Evolutionary conservation across 345 rosid genomes (phyloP), one percentile per base, ranked within the genome.

Genomic region (Triadica sebifera): DNA sequence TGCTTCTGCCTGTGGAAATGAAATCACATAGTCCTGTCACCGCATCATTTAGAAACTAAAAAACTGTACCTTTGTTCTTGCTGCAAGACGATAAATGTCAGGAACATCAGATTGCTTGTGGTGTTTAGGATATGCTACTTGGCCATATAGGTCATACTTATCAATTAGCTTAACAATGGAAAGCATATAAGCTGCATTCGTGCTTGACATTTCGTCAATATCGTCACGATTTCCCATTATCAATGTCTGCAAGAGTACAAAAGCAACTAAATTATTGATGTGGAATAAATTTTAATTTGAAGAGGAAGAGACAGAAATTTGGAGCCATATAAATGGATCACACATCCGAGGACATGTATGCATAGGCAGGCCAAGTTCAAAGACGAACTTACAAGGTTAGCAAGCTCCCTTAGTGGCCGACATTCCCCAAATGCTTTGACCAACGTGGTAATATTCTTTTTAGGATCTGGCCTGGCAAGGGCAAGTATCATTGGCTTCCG

Each of bases 341-440:
- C 63, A 56, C 37, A 12, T 6, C 19, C 50, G 12, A 39, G 46
- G 6, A 61, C 34, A 29, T 29, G 15, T 37, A 62, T 37, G 58
- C 15, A 47, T 43, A 4, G 58, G 15, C 20, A 41, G 22, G 16
- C 4, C 16, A 4, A 38, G 25, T 52, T 38, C 38, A 25, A 46
- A 29, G 45, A 52, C 20, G 34, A 75, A 70, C 88, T 69, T 84
- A 94, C 98, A 77, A 94, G 89, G 84, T 94, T 94, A 61, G 97
- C 97, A 79, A 94, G 93, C 75, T 94, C 98, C 82, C 92, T 87
- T 67, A 92, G 79, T 25, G 90, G 97, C 64, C 97, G 97, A 65
- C 98, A 94, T 82, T 94, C 98, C 57, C 98, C 98, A 71, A 94
- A 94, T 68, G 98, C 98, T 86, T 90, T 94, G 74, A 94, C 97